Evolutionary conservation across 345 rosid genomes (phyloP).

Genomic region (Kandelia obovata): DNA sequence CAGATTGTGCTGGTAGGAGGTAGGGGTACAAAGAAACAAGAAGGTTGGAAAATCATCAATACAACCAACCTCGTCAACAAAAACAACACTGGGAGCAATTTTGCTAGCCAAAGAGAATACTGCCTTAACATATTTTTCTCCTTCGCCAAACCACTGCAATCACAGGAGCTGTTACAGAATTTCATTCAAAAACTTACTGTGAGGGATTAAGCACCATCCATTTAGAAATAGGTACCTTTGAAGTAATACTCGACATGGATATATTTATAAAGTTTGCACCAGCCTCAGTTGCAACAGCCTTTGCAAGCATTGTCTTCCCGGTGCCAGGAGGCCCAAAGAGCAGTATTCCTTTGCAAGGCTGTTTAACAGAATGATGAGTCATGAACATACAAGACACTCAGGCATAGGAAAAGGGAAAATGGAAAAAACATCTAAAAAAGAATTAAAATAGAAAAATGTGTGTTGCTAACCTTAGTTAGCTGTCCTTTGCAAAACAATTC

Average conservation of each 20-base stretch:
- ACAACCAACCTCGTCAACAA: conserved; percentile 89
- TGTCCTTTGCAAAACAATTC: conserved; percentile 98
- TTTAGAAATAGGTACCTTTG: conserved; percentile 56
- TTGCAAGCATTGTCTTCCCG: conserved; percentile 99
- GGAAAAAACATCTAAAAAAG: background rate
- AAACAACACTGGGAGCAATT: conserved; percentile 97
- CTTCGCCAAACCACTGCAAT: conserved; percentile 99
- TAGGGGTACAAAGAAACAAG: background rate
- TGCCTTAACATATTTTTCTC: conserved; percentile 99
- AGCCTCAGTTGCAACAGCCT: conserved; percentile 99
- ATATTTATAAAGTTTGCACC: conserved; percentile 98
- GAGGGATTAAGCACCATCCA: background rate
- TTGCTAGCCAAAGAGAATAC: conserved; percentile 98
- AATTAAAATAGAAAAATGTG: background rate
- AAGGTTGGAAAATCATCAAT: background rate
- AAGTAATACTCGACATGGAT: conserved; percentile 99
- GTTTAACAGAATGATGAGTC: conserved; percentile 14
- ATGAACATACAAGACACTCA: background rate
- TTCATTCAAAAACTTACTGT: conserved; percentile 3
- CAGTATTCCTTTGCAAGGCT: conserved; percentile 98
- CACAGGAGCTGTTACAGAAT: conserved; percentile 9
- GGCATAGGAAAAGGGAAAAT: background rate
- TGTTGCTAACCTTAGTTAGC: conserved; percentile 69
- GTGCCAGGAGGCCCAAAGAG: conserved; percentile 99
- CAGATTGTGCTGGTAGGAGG: background rate